A percentile compares a stretch with the other conserved stretches of the same genome.
Evolutionary conservation across 2,329 filamentous ascomycete genomes (phyloP).

Genomic region (Berkeleyomyces rouxiae): DNA sequence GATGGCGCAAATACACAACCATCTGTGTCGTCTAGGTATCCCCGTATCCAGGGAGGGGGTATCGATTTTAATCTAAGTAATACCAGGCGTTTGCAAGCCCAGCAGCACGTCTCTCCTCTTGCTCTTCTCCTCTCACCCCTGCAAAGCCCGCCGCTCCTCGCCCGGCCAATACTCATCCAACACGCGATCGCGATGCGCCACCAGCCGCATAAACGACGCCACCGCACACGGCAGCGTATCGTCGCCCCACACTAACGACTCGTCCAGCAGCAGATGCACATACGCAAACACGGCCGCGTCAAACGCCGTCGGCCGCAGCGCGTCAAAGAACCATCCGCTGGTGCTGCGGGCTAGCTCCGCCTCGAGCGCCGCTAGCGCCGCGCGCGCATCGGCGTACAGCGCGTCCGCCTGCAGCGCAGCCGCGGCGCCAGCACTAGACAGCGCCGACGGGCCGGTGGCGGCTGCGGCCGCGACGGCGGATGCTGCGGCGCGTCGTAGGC

Average conservation of each 20-base stretch:
- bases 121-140: background rate
- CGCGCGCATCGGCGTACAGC: constrained; percentile 28
- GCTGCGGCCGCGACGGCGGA: constrained; percentile 37
- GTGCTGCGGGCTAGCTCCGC: constrained; percentile 25
- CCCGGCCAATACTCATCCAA: constrained; percentile 16
- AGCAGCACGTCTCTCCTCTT: background rate
- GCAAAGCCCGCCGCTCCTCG: background rate
- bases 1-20: too few species aligned
- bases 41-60: background rate
- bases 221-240: constrained; percentile 42
- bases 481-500: constrained; percentile 57
- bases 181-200: constrained; percentile 27
- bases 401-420: constrained; percentile 20
- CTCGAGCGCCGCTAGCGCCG: constrained; percentile 30
- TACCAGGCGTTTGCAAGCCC: background rate
- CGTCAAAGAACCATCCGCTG: constrained; percentile 33
- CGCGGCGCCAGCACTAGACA: constrained; percentile 37
- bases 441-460: constrained; percentile 12
- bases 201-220: constrained; percentile 41
- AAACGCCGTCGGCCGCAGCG: constrained; percentile 48
- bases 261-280: constrained; percentile 60
- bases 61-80: background rate
- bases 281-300: constrained; percentile 87
- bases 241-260: constrained; percentile 46
- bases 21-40: background rate